Percentiles rank a stretch among this genome's conserved stretches.
These are phyloP conservation scores for Saturnispora bothae DNA, from an alignment of 805 yeast genomes.

Conservation along the genomic window DNA sequence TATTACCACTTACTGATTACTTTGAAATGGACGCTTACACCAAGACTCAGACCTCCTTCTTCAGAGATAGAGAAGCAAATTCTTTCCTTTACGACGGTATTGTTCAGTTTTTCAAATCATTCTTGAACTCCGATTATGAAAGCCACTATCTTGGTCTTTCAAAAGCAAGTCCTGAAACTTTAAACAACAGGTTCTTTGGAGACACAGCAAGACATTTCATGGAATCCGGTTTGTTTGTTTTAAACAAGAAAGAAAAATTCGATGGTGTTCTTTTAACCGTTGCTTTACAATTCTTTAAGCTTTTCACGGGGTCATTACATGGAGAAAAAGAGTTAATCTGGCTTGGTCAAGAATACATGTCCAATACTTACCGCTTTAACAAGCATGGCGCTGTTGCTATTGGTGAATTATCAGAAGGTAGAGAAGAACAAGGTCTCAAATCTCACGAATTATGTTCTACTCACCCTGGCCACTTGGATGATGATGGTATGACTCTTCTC, in stretches of 20 bases:
- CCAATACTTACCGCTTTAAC: conserved; percentile 45
- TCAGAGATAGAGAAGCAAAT: conserved; percentile 38
- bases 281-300: conserved; percentile 32
- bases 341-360: conserved; percentile 52
- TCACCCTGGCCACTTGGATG: conserved; percentile 52
- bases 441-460: conserved; percentile 45
- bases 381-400: conserved; percentile 45
- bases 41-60: conserved; percentile 33
- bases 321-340: conserved; percentile 77
- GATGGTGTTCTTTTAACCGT: conserved; percentile 36
- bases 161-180: conserved; percentile 28
- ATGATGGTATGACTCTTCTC: conserved; percentile 38
- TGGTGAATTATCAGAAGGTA: conserved; percentile 29
- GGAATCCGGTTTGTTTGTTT: conserved; percentile 39
- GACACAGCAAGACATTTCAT: conserved; percentile 33
- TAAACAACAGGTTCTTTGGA: conserved; percentile 33
- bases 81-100: conserved; percentile 30
- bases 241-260: conserved; percentile 40
- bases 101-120: conserved; percentile 34
- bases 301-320: conserved; percentile 44
- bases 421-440: conserved; percentile 5
- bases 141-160: conserved; percentile 27
- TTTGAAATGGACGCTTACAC: conserved; percentile 28
- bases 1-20: conserved; percentile 29
- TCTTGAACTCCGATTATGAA: conserved; percentile 38